Conservation (phyloP, 176 grass and related monocot species). For the Oryza longistaminata region DNA sequence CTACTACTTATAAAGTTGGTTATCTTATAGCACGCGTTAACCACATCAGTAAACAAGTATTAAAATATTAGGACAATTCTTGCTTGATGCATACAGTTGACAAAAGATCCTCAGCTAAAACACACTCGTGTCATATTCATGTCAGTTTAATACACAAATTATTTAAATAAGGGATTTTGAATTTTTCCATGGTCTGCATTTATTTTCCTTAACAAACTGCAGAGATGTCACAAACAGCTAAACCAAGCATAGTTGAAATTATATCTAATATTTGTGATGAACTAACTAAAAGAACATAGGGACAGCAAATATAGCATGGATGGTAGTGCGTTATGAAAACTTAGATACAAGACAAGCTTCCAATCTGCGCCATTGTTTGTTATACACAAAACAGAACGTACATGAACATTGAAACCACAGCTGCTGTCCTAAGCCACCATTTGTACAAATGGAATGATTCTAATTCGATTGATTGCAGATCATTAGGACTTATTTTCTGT, state of each 20-base stretch:
- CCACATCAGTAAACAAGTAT: constrained; percentile 9
- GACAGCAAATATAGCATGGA: not conserved
- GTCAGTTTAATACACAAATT: not conserved
- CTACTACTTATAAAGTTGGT: not conserved
- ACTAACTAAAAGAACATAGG: not conserved
- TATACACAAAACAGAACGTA: not conserved
- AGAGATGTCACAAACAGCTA: not conserved
- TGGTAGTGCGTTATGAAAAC: not conserved
- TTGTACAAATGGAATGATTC: not conserved
- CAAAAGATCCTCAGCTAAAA: not conserved
- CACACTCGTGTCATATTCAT: constrained; percentile 5
- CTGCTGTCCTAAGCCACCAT: not conserved
- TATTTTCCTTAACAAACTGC: not conserved
- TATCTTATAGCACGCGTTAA: constrained; percentile 15
- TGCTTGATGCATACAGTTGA: constrained; percentile 12
- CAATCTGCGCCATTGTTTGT: not conserved
- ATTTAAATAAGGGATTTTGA: not conserved
- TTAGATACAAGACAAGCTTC: constrained; percentile 1
- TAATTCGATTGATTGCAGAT: not conserved
- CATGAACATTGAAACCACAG: not conserved
- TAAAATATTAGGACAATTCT: constrained; percentile 22
- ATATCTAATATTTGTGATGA: not conserved
- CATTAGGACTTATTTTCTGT: not conserved
- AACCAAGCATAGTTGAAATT: constrained; percentile 10
- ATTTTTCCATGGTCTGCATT: not conserved